phyloP scores from a whole-genome alignment of 208 protist genomes.

The Pavlovales sp. region DNA sequence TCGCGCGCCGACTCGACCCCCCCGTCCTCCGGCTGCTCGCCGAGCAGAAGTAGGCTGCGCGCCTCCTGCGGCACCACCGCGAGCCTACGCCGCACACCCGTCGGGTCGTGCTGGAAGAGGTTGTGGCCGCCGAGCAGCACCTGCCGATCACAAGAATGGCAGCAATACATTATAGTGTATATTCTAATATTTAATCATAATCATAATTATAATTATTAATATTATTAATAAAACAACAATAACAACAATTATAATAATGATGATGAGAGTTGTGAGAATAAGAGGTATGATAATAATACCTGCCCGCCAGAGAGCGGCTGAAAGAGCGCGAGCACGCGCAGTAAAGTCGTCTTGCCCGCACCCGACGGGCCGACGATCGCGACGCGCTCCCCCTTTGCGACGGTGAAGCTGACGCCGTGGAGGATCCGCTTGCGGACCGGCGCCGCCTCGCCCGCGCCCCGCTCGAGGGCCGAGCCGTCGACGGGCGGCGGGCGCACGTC shows the following conservation, averaged over 20 bases:
- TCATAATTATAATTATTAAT: too few relatives aligned
- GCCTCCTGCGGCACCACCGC: not conserved
- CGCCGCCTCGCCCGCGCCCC: too few relatives aligned
- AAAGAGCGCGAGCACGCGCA: not conserved
- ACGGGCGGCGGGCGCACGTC: not conserved
- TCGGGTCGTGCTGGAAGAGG: not conserved
- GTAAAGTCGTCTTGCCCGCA: conserved; percentile 15
- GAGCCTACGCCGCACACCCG: not conserved
- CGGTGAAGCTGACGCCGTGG: not conserved
- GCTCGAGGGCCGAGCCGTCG: too few relatives aligned
- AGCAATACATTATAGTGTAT: too few relatives aligned
- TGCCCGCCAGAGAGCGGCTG: not conserved
- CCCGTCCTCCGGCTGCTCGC: not conserved
- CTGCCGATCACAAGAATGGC: too few relatives aligned
- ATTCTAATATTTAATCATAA: too few relatives aligned
- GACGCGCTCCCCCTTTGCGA: not conserved
- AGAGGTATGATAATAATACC: too few relatives aligned
- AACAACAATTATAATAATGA: too few relatives aligned
- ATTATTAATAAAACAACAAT: too few relatives aligned
- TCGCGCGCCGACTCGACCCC: not conserved
- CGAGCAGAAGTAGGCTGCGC: too few relatives aligned
- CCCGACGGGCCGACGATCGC: conserved; percentile 38
- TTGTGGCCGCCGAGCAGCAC: not conserved
- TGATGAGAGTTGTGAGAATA: too few relatives aligned
- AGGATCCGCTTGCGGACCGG: not conserved